Evolutionary conservation across 192 early-diverging fungal species (phyloP).

Genomic region (Bifiguratus adelaidae): DNA sequence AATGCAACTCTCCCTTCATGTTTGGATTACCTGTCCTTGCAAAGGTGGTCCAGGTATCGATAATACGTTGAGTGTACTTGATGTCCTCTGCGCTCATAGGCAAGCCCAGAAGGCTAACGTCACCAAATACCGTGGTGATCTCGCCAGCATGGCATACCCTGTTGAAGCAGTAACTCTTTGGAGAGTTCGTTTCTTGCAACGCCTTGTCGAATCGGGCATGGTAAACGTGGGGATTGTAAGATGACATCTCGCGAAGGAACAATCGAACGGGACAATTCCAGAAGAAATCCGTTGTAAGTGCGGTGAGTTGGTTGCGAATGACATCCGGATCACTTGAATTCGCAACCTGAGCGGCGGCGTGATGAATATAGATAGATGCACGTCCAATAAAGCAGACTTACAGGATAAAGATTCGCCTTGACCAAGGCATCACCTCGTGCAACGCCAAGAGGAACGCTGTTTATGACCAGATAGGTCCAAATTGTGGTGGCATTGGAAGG

Average conservation of each 20-base stretch:
- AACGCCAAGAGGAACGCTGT: background rate
- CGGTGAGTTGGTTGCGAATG: constrained; percentile 5
- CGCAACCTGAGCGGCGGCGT: background rate
- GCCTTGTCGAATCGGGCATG: constrained; percentile 18
- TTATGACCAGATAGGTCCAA: no score
- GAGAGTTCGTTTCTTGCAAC: background rate
- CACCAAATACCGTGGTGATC: constrained; percentile 8
- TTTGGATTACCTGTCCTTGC: constrained; percentile 20
- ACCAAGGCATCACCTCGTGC: background rate
- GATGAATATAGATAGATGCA: no score
- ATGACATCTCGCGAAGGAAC: constrained; percentile 9
- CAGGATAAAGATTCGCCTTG: no score
- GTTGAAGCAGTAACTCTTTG: constrained; percentile 8
- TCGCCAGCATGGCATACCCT: constrained; percentile 13
- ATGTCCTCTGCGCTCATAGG: constrained; percentile 9
- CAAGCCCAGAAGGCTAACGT: background rate
- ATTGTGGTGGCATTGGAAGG: no score
- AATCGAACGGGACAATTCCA: constrained; percentile 14
- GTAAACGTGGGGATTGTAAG: constrained; percentile 8
- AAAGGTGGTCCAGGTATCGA: constrained; percentile 16
- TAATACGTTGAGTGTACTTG: constrained; percentile 11
- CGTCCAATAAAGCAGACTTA: no score
- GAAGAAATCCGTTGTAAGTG: constrained; percentile 10
- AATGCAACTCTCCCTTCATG: background rate
- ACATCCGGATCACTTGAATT: background rate